Conservation (phyloP, 495 filamentous ascomycete species). For the Podospora comata region DNA sequence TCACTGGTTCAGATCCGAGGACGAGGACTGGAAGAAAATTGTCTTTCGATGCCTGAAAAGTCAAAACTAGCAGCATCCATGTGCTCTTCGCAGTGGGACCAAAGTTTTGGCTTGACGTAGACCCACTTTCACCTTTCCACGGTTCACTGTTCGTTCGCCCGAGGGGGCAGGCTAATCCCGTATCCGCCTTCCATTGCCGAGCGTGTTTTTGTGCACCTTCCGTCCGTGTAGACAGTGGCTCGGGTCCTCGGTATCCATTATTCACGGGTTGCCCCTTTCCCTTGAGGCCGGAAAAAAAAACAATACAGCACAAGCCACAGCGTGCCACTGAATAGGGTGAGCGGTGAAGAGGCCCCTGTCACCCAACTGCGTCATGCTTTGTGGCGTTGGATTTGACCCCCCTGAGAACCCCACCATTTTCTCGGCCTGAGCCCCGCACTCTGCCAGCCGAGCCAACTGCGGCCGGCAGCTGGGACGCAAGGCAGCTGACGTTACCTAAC, state of each 20-base stretch:
- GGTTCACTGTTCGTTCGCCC: background rate
- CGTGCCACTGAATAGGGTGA: background rate
- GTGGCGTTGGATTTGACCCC: background rate
- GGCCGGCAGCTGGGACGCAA: background rate
- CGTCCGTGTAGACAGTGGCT: background rate
- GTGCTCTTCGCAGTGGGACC: slow-evolving; percentile 10
- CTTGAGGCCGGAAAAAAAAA: background rate
- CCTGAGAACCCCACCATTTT: background rate
- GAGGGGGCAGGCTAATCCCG: background rate
- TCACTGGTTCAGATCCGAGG: background rate
- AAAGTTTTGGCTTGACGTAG: slow-evolving; percentile 21
- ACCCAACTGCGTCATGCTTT: background rate
- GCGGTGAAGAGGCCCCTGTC: background rate
- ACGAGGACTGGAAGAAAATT: slow-evolving; percentile 13
- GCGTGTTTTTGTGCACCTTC: background rate
- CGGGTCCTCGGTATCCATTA: background rate
- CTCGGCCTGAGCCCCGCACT: background rate
- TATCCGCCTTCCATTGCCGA: background rate
- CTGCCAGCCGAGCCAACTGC: background rate
- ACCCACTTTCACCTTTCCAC: slow-evolving; percentile 15
- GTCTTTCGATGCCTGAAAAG: slow-evolving; percentile 24
- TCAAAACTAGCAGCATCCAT: slow-evolving; percentile 22
- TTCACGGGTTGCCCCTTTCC: background rate
- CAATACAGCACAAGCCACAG: background rate
- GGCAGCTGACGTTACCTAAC: background rate